Percentiles rank a stretch among this genome's conserved stretches.
phyloP scores from a whole-genome alignment of 2,329 filamentous ascomycete genomes.

The Intubia oerlemansii region DNA sequence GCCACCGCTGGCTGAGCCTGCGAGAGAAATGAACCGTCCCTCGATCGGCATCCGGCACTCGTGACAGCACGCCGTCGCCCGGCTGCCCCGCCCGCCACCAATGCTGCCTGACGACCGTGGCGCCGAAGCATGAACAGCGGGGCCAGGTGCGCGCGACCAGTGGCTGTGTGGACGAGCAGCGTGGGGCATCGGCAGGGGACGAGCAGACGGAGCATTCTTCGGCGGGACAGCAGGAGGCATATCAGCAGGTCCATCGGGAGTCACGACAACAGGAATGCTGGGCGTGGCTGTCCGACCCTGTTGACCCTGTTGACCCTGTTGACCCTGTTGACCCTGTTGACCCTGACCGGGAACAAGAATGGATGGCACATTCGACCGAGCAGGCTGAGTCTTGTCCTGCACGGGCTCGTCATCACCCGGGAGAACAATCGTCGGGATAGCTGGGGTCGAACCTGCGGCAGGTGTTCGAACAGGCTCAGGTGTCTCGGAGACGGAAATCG shows the following conservation, averaged over 20 bases:
- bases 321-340: too few species aligned
- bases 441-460: too few species aligned
- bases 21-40: conserved; percentile 72
- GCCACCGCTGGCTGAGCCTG: conserved; percentile 22
- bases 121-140: too few species aligned
- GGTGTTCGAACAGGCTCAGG: background rate
- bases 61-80: conserved; percentile 54
- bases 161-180: conserved; percentile 24
- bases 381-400: background rate
- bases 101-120: conserved; percentile 1
- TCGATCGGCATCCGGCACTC: conserved; percentile 71
- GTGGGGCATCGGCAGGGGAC: conserved; percentile 24
- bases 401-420: conserved; percentile 12
- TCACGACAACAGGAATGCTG: too few species aligned
- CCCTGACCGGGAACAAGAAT: conserved; percentile 2
- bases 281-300: too few species aligned
- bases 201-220: conserved; percentile 13
- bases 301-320: too few species aligned
- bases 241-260: background rate
- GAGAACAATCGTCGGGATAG: conserved; percentile 19
- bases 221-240: background rate
- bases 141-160: conserved; percentile 37
- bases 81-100: conserved; percentile 14
- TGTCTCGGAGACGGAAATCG: background rate
- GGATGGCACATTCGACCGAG: background rate